Base-by-base conservation (phyloP, 169 alveolate genomes). In the Besnoitia besnoiti region DNA sequence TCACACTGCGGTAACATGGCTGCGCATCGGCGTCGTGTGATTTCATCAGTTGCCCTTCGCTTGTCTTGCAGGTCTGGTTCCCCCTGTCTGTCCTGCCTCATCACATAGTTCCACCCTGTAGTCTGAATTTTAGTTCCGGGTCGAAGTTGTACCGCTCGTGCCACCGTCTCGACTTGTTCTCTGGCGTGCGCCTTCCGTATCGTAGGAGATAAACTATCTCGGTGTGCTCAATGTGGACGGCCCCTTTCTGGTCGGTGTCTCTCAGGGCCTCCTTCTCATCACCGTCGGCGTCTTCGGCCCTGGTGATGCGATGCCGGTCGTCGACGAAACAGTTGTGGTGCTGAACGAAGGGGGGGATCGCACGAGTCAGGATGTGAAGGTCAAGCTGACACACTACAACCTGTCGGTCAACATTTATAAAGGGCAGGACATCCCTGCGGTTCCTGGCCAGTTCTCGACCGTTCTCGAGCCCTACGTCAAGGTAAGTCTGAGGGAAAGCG, bases 211-310 rank as follows among this genome's bases (percentile, higher is more conserved):
- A n/a, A n/a, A n/a, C n/a, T n/a, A 46, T n/a, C 12, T 24, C 39
- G 51, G 51, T 46, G 4, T 47, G 88, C 39, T 10, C 12, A 8
- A 79, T 24, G 5, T 24, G n/a, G 61, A 79, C 51, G 7, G 5
- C 42, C 19, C 40, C 14, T 79, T 10, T 79, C 16, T 10, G 49
- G 12, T 0, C 50, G 10, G 85, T 39, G n/a, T 8, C 50, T 44
- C 19, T 0, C 90, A 91, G 95, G 96, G 96, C 3, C 90, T 90
- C 73, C 90, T 93, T 85, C 90, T 95, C 35, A 75, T 95, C 76
- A 95, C 96, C 10, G 96, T 95, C 30, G 96, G 96, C 33, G 92
- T 95, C 79, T 95, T 95, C 49, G 96, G 96, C 30, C 96, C 96
- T 0, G 96, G 96, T 2, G 96, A 95, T 55, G 89, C 95, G 49